Conservation (phyloP, 441 rosid species). For the Gossypium gossypioides region DNA sequence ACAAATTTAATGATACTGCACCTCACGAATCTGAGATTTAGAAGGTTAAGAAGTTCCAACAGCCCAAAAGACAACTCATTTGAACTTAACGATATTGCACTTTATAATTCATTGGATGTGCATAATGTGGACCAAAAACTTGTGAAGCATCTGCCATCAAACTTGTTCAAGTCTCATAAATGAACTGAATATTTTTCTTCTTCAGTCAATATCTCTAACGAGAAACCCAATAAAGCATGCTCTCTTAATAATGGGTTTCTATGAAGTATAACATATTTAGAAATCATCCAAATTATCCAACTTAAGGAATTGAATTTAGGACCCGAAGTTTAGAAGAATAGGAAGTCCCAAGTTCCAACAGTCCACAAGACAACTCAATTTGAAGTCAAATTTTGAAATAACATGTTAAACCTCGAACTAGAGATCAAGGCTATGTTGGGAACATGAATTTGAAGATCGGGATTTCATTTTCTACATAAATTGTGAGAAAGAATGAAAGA, state of each 20-base stretch:
- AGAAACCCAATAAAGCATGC: neutral
- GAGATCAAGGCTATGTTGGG: too few species aligned
- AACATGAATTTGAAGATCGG: too few species aligned
- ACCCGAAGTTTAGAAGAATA: neutral
- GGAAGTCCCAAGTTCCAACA: neutral
- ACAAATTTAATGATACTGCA: too few species aligned
- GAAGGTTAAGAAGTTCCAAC: too few species aligned
- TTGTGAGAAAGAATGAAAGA: too few species aligned
- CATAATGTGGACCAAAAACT: neutral
- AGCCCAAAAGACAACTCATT: neutral
- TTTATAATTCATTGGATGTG: neutral
- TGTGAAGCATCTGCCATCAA: neutral
- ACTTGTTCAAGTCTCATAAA: neutral
- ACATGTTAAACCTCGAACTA: too few species aligned
- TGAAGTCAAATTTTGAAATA: too few species aligned
- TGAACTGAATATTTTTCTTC: neutral
- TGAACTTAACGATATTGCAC: neutral
- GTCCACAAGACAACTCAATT: neutral
- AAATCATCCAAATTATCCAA: neutral
- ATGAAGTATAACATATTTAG: neutral
- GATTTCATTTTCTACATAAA: too few species aligned
- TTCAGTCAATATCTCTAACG: neutral
- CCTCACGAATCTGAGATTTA: too few species aligned
- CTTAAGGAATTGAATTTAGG: neutral
- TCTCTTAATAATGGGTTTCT: neutral